These are phyloP conservation scores for Tilletia walkeri DNA, from an alignment of 1,284 basidiomycete species.

Conservation along the genomic window DNA sequence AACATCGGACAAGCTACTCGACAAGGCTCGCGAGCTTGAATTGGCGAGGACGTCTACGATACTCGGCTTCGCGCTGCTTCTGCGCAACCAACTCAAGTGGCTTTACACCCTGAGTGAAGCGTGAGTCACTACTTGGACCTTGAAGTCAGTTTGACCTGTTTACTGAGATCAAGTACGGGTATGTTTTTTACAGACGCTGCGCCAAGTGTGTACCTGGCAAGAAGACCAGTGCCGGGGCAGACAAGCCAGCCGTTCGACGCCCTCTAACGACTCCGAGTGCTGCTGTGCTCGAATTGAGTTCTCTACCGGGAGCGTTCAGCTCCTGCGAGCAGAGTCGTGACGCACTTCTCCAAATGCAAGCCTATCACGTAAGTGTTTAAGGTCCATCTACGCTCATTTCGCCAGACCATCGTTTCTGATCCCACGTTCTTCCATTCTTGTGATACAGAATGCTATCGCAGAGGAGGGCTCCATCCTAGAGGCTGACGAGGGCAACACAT, in stretches of 20 bases:
- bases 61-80: constrained; percentile 33
- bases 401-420: background rate
- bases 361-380: constrained; percentile 20
- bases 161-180: constrained; percentile 2
- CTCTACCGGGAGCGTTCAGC: constrained; percentile 28
- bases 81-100: constrained; percentile 47
- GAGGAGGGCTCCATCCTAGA: constrained; percentile 41
- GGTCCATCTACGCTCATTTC: background rate
- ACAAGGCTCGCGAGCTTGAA: constrained; percentile 9
- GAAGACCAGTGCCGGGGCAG: constrained; percentile 39
- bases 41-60: constrained; percentile 39
- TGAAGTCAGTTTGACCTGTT: background rate
- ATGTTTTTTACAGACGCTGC: constrained; percentile 18
- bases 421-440: background rate
- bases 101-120: constrained; percentile 43
- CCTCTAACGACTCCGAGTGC: constrained; percentile 30
- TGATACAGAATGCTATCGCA: constrained; percentile 28
- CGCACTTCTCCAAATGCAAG: constrained; percentile 35
- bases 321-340: constrained; percentile 27
- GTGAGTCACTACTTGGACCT: constrained; percentile 13
- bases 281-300: constrained; percentile 32
- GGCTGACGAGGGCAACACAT: constrained; percentile 33
- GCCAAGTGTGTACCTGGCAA: constrained; percentile 41
- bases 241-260: constrained; percentile 35
- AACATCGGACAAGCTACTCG: background rate